These are phyloP conservation scores for Wallacemonas sp. DNA, from an alignment of 208 protist genomes.

Conservation along the genomic window DNA sequence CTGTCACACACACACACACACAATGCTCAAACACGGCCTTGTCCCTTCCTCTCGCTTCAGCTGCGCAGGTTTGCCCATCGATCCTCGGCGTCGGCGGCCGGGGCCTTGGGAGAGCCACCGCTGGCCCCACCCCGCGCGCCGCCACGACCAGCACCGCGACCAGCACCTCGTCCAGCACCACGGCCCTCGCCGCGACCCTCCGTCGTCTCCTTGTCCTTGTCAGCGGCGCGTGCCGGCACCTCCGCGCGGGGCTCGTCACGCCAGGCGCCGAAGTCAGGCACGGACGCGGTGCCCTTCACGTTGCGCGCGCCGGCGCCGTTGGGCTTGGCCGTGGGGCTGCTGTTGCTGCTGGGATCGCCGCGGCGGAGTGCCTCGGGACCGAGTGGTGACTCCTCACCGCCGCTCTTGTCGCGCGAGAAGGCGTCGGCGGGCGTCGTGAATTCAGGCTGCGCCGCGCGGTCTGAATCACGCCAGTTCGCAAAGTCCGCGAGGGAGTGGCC, in stretches of 20 bases:
- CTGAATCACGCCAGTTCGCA: conserved; percentile 59
- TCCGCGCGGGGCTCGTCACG: conserved; percentile 57
- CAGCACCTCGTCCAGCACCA: conserved; percentile 9
- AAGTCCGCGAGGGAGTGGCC: conserved; percentile 26
- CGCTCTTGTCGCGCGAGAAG: conserved; percentile 12
- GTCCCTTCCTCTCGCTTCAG: conserved; percentile 1
- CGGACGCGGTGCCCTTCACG: conserved; percentile 19
- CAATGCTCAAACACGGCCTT: neutral
- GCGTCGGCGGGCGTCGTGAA: conserved; percentile 20
- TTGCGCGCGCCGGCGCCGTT: neutral
- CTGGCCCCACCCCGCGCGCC: conserved; percentile 16
- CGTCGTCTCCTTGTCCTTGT: conserved; percentile 1
- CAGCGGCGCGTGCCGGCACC: conserved; percentile 16
- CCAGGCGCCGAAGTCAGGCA: conserved; percentile 51
- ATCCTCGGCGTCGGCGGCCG: conserved; percentile 6
- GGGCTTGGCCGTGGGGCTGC: conserved; percentile 13
- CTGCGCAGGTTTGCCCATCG: conserved; percentile 40
- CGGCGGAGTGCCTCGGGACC: neutral
- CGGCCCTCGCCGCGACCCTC: conserved; percentile 19
- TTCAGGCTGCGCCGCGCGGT: conserved; percentile 42
- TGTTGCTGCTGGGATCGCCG: conserved; percentile 26
- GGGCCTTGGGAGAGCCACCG: conserved; percentile 1
- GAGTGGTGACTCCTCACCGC: neutral
- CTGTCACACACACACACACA: neutral
- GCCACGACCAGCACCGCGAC: conserved; percentile 17